Conservation (phyloP, 2,329 filamentous ascomycete genomes). For the Penicillium sclerotigenum region DNA sequence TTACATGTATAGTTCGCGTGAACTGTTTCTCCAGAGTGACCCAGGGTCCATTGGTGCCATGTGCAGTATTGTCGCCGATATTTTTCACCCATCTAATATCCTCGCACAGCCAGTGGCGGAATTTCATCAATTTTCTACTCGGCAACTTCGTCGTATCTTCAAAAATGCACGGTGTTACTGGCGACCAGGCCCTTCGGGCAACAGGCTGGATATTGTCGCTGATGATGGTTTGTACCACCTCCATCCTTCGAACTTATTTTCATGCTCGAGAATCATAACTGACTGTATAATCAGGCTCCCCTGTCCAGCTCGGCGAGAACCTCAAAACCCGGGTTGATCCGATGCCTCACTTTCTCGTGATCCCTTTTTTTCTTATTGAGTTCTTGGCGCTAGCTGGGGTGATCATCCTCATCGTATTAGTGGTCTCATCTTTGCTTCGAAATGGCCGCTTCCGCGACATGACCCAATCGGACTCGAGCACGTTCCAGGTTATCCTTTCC, state of each 20-base stretch:
- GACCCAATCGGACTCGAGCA: constrained; percentile 32
- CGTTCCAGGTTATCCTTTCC: constrained; percentile 32
- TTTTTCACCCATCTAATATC: constrained; percentile 30
- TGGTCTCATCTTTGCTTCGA: constrained; percentile 27
- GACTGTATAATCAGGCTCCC: constrained; percentile 17
- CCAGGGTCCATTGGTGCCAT: constrained; percentile 36
- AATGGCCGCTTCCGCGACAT: constrained; percentile 33
- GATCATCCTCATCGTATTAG: constrained; percentile 32
- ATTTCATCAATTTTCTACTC: constrained; percentile 35
- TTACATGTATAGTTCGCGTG: constrained; percentile 28
- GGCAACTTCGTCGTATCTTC: constrained; percentile 31
- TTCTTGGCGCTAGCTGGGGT: constrained; percentile 32
- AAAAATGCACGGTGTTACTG: constrained; percentile 30
- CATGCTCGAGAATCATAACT: not conserved
- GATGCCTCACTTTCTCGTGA: constrained; percentile 34
- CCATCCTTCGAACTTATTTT: not conserved
- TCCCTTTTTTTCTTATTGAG: constrained; percentile 35
- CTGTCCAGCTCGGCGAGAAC: constrained; percentile 24
- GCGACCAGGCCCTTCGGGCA: constrained; percentile 27
- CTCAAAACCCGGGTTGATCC: constrained; percentile 29
- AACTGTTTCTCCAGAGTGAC: constrained; percentile 33
- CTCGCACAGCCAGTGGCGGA: constrained; percentile 27
- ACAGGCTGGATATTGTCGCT: constrained; percentile 29
- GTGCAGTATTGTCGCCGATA: constrained; percentile 34
- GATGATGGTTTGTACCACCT: constrained; percentile 25